Conservation (phyloP, 176 grass and related monocot genomes). For the Sorghum bicolor region DNA sequence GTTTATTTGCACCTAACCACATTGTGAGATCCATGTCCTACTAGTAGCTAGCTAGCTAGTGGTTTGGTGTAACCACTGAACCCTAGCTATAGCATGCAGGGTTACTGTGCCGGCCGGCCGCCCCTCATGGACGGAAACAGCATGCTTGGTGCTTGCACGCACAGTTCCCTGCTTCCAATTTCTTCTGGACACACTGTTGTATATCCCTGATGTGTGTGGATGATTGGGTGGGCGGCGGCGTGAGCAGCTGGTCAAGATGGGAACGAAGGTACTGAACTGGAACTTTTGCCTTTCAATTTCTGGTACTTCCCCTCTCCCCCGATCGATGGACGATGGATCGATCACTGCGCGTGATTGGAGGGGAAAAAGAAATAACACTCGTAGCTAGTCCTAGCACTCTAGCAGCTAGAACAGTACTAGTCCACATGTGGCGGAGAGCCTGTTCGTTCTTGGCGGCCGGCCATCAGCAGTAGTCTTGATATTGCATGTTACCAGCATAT, state of each 20-base stretch:
- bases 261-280: neutral
- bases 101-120: slow-evolving; percentile 9
- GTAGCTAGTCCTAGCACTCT: no score
- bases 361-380: neutral
- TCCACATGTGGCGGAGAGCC: neutral
- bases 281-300: slow-evolving; percentile 16
- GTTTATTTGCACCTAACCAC: slow-evolving; percentile 8
- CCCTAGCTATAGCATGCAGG: slow-evolving; percentile 7
- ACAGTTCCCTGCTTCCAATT: neutral
- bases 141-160: neutral
- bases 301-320: neutral
- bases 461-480: neutral
- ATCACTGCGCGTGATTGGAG: neutral
- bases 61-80: slow-evolving; percentile 39
- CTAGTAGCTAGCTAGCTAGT: neutral
- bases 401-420: neutral
- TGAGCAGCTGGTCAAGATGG: neutral
- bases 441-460: neutral
- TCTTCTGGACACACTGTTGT: neutral
- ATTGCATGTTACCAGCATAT: slow-evolving; percentile 21
- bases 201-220: neutral
- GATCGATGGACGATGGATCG: neutral
- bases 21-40: slow-evolving; percentile 8
- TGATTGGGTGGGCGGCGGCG: slow-evolving; percentile 7
- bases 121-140: slow-evolving; percentile 37